phyloP scores from a whole-genome alignment of 1,284 basidiomycete species.

The Serendipita sp. region DNA sequence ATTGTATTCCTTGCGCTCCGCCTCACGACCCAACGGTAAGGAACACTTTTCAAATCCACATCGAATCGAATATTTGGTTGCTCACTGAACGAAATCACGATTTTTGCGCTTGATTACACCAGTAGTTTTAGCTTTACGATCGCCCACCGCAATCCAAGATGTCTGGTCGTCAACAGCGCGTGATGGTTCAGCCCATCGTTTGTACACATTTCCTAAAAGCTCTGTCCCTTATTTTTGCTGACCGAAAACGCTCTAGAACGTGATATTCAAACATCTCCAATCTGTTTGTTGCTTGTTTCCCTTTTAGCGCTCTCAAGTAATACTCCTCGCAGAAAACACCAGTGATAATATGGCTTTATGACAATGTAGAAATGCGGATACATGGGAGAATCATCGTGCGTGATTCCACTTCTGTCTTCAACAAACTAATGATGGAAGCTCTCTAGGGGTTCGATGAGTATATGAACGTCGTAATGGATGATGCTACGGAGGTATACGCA shows the following conservation, averaged over 20 bases:
- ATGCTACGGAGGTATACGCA: constrained; percentile 85
- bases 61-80: too few species aligned
- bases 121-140: constrained; percentile 9
- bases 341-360: constrained; percentile 92
- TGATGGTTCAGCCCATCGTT: constrained; percentile 98
- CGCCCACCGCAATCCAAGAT: constrained; percentile 35
- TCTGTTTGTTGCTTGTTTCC: constrained; percentile 31
- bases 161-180: constrained; percentile 82
- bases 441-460: constrained; percentile 96
- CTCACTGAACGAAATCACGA: background rate
- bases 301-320: constrained; percentile 11
- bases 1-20: background rate
- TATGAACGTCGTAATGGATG: constrained; percentile 98
- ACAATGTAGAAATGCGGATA: constrained; percentile 92
- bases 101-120: background rate
- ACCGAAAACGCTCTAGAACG: constrained; percentile 49
- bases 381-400: constrained; percentile 93
- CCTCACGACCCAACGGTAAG: background rate
- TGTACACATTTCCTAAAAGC: constrained; percentile 21
- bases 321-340: constrained; percentile 49
- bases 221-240: constrained; percentile 16
- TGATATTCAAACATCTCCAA: constrained; percentile 98
- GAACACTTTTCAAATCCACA: background rate
- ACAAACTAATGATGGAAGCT: background rate
- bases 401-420: constrained; percentile 18